Base-by-base conservation (phyloP, 768 basidiomycete species). In the Coprinellus aureogranulatus region DNA sequence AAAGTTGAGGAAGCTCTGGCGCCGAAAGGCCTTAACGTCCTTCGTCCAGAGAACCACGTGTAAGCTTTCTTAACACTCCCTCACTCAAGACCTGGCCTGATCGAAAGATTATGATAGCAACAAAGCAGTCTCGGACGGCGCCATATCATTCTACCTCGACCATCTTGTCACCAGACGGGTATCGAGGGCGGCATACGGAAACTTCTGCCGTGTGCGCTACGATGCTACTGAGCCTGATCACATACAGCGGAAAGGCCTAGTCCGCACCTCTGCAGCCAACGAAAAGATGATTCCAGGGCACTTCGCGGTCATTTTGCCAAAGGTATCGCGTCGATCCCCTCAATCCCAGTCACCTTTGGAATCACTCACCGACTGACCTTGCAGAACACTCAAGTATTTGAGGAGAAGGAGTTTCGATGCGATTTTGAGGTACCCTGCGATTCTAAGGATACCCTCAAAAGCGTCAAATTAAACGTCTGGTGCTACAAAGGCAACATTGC, bases 271-370 rank as follows among this genome's bases (percentile, higher is more conserved):
- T 37, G 57, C n/a, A n/a, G n/a, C n/a, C 11, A 53, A 50, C 28
- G 25, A 50, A 18, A 58, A 53, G 57, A 40, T 50, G 22, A 53
- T 58, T 12, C 42, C 42, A 25, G 57, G 57, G 11, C 53, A 28
- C 51, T 58, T 58, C 51, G 51, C 53, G 42, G 57, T 58, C 25
- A 51, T 58, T 10, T 31, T 58, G 26, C 57, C 50, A 25, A 58
- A 58, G 55, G 55, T 48, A 44, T 6, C n/a, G 16, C 41, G 9
- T 44, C 65, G 69, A 20, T 70, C 72, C 49, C n/a, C n/a, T n/a
- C n/a, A n/a, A 16, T 14, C 26, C 22, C 74, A 57, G 71, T 11
- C 72, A 81, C 23, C 76, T 83, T 83, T 12, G 81, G 2, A 81
- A 0, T 83, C 83, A 64, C 76, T 77, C 10, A 77, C 79, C 1